phyloP scores from a whole-genome alignment of 2,329 filamentous ascomycete species.

The Eutypa lata region DNA sequence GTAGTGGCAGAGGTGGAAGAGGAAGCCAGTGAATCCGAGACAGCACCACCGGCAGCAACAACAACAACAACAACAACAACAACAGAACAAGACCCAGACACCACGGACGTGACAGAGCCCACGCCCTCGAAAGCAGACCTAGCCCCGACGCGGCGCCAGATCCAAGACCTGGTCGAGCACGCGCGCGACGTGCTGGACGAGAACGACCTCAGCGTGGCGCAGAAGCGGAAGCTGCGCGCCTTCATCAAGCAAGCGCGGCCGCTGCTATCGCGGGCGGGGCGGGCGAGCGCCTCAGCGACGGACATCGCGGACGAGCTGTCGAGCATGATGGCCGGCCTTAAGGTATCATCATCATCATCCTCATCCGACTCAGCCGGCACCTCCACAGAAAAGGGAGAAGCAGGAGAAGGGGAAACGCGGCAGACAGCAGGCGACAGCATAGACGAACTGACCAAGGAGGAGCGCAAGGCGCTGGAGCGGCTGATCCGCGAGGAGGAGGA shows the following conservation, averaged over 20 bases:
- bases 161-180: slow-evolving; percentile 52
- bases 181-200: slow-evolving; percentile 60
- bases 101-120: slow-evolving; percentile 28
- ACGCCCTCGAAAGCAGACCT: slow-evolving; percentile 15
- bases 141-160: slow-evolving; percentile 29
- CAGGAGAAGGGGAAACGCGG: slow-evolving; percentile 21
- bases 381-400: slow-evolving; percentile 34
- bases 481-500: slow-evolving; percentile 64
- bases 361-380: slow-evolving; percentile 21
- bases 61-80: no score
- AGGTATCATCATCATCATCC: slow-evolving; percentile 25
- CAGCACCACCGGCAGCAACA: no score
- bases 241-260: slow-evolving; percentile 65
- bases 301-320: slow-evolving; percentile 47
- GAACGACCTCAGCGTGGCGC: slow-evolving; percentile 60
- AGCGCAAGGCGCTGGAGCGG: slow-evolving; percentile 49
- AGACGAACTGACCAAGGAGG: slow-evolving; percentile 46
- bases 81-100: slow-evolving; percentile 35
- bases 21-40: slow-evolving; percentile 20
- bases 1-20: slow-evolving; percentile 12
- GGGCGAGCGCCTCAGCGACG: slow-evolving; percentile 38
- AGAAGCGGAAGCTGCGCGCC: slow-evolving; percentile 72
- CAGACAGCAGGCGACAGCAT: slow-evolving; percentile 11
- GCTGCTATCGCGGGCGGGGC: slow-evolving; percentile 54
- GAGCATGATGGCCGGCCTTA: slow-evolving; percentile 45